Conservation (phyloP, 208 protist genomes). For the Crithidia brevicula region DNA sequence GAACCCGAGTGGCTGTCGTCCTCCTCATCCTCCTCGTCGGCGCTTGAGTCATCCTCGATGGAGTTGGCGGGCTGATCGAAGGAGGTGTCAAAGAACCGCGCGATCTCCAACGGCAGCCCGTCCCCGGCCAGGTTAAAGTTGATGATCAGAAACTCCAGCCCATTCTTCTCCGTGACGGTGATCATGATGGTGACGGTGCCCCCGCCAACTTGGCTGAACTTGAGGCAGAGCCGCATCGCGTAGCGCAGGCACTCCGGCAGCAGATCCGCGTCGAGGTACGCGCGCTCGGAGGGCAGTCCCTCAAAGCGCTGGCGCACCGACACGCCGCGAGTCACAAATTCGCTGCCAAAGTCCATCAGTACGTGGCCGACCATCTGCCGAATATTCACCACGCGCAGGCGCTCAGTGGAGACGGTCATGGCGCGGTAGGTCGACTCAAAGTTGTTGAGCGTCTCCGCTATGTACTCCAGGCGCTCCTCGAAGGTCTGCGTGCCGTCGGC, state of each 20-base stretch:
- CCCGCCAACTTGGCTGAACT: slow-evolving; percentile 23
- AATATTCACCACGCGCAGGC: slow-evolving; percentile 78
- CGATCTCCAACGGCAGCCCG: slow-evolving; percentile 53
- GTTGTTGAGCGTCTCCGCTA: slow-evolving; percentile 62
- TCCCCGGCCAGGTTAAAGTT: slow-evolving; percentile 73
- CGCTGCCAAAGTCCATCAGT: slow-evolving; percentile 82
- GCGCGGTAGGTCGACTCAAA: slow-evolving; percentile 78
- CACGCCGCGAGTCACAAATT: slow-evolving; percentile 65
- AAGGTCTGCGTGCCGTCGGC: slow-evolving; percentile 48
- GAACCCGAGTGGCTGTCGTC: slow-evolving; percentile 19
- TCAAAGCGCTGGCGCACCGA: slow-evolving; percentile 80
- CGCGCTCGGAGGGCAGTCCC: slow-evolving; percentile 56
- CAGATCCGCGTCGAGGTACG: slow-evolving; percentile 66
- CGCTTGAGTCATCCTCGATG: slow-evolving; percentile 8
- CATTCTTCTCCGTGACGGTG: slow-evolving; percentile 67
- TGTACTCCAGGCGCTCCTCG: slow-evolving; percentile 63
- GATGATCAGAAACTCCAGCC: slow-evolving; percentile 84
- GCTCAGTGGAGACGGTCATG: slow-evolving; percentile 72
- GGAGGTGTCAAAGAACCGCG: slow-evolving; percentile 42
- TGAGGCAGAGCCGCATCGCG: slow-evolving; percentile 62
- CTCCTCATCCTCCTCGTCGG: slow-evolving; percentile 13
- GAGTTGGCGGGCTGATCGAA: slow-evolving; percentile 22
- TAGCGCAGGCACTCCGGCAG: slow-evolving; percentile 82
- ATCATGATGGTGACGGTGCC: slow-evolving; percentile 64
- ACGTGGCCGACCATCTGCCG: slow-evolving; percentile 84